phyloP scores from a whole-genome alignment of 2,329 filamentous ascomycete species.

The Didymella segeticola region DNA sequence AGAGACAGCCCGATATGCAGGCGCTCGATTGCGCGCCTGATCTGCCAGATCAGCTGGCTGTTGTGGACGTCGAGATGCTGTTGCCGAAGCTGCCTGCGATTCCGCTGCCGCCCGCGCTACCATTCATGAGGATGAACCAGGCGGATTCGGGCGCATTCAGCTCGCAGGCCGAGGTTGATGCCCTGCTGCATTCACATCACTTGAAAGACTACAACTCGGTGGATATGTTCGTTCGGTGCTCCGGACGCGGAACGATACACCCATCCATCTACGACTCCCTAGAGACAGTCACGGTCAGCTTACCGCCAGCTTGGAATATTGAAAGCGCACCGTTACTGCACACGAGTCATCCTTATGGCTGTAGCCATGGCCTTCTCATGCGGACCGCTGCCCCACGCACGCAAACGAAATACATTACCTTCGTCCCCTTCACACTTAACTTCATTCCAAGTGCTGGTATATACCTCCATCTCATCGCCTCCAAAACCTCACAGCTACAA shows the following conservation, averaged over 20 bases:
- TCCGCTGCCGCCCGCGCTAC: constrained; percentile 42
- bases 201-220: constrained; percentile 74
- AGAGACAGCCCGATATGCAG: constrained; percentile 44
- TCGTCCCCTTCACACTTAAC: constrained; percentile 77
- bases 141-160: constrained; percentile 47
- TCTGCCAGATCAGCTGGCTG: constrained; percentile 48
- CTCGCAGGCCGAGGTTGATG: constrained; percentile 50
- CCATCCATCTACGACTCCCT: constrained; percentile 87
- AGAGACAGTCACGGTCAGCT: constrained; percentile 71
- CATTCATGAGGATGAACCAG: constrained; percentile 40
- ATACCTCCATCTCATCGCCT: constrained; percentile 82
- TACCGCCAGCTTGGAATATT: constrained; percentile 52
- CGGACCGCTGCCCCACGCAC: constrained; percentile 42
- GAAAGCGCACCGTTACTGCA: constrained; percentile 64
- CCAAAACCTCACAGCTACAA: constrained; percentile 85
- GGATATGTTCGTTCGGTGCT: constrained; percentile 79
- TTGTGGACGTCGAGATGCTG: constrained; percentile 49
- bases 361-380: constrained; percentile 78
- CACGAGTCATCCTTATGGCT: constrained; percentile 73
- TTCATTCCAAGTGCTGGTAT: constrained; percentile 81
- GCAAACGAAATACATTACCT: constrained; percentile 44
- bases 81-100: constrained; percentile 50
- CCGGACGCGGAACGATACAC: constrained; percentile 73
- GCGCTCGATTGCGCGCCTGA: constrained; percentile 46
- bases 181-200: constrained; percentile 52